Evolutionary conservation across 192 early-diverging fungal species (phyloP).

Genomic region (Coemansia sp.): DNA sequence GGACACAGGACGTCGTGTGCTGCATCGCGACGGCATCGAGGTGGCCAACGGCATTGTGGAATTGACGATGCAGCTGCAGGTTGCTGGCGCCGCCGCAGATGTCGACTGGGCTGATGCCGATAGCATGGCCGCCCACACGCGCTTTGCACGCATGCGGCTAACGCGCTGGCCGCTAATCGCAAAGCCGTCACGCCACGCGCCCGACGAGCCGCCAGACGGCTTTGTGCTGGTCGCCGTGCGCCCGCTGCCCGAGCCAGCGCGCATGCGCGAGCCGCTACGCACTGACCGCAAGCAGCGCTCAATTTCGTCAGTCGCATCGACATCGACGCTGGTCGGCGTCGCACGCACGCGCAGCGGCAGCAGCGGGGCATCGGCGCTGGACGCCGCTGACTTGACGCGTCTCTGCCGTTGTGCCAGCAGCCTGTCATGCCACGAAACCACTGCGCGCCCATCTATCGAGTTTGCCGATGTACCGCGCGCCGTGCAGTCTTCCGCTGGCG

Average conservation of each 20-base stretch:
- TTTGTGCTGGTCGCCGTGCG: slow-evolving; percentile 41
- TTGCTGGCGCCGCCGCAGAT: slow-evolving; percentile 15
- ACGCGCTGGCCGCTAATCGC: slow-evolving; percentile 49
- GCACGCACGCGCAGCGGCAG: not conserved
- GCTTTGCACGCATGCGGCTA: slow-evolving; percentile 48
- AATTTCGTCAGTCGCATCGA: slow-evolving; percentile 42
- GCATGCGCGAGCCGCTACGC: slow-evolving; percentile 14
- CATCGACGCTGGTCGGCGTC: slow-evolving; percentile 32
- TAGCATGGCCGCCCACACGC: slow-evolving; percentile 34
- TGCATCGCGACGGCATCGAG: slow-evolving; percentile 42
- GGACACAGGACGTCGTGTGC: slow-evolving; percentile 13
- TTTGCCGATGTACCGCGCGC: slow-evolving; percentile 3
- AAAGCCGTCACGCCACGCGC: slow-evolving; percentile 17
- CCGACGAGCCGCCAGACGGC: slow-evolving; percentile 44
- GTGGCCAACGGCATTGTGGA: slow-evolving; percentile 48
- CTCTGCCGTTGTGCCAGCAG: slow-evolving; percentile 45
- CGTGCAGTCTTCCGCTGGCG: slow-evolving; percentile 10
- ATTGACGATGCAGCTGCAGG: slow-evolving; percentile 46
- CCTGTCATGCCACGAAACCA: slow-evolving; percentile 43
- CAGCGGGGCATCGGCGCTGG: slow-evolving; percentile 8
- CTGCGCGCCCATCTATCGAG: slow-evolving; percentile 40
- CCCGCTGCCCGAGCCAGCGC: slow-evolving; percentile 44
- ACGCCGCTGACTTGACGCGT: slow-evolving; percentile 28
- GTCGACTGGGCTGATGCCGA: slow-evolving; percentile 43
- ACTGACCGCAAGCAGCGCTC: slow-evolving; percentile 29